A percentile compares a stretch with the other conserved stretches of the same genome.
phyloP scores from a whole-genome alignment of 2,329 filamentous ascomycete species.

The Pseudogymnoascus sp. region DNA sequence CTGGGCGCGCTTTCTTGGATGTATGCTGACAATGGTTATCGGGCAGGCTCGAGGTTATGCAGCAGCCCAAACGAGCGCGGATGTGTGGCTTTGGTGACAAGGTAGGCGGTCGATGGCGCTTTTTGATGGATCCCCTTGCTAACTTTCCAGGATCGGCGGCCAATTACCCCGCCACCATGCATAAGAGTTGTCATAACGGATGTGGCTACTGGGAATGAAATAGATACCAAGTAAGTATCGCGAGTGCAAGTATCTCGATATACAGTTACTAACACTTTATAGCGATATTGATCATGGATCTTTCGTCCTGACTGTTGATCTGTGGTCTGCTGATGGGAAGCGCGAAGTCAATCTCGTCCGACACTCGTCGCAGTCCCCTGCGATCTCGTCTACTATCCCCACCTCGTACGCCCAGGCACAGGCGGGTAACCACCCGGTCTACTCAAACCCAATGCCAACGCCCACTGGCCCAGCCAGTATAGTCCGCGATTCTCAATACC shows the following conservation, averaged over 20 bases:
- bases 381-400: constrained; percentile 73
- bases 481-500: constrained; percentile 30
- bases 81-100: constrained; percentile 99
- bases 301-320: constrained; percentile 62
- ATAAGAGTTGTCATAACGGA: constrained; percentile 77
- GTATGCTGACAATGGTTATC: not conserved
- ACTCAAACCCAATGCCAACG: constrained; percentile 20
- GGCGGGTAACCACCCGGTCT: constrained; percentile 29
- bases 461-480: constrained; percentile 30
- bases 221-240: constrained; percentile 67
- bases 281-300: constrained; percentile 64
- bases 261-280: constrained; percentile 9
- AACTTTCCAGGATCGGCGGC: constrained; percentile 70
- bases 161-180: constrained; percentile 92
- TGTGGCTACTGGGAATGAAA: constrained; percentile 65
- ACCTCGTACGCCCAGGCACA: constrained; percentile 62
- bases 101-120: constrained; percentile 41
- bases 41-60: constrained; percentile 65
- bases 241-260: constrained; percentile 10
- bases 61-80: constrained; percentile 85
- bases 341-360: constrained; percentile 63
- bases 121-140: constrained; percentile 10
- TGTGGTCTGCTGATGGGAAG: constrained; percentile 55
- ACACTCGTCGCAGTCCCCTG: constrained; percentile 59
- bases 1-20: not conserved